Evolutionary conservation across 2,329 filamentous ascomycete species (phyloP), one percentile per base, ranked within the genome.

Genomic region (Cladosporium sp.): DNA sequence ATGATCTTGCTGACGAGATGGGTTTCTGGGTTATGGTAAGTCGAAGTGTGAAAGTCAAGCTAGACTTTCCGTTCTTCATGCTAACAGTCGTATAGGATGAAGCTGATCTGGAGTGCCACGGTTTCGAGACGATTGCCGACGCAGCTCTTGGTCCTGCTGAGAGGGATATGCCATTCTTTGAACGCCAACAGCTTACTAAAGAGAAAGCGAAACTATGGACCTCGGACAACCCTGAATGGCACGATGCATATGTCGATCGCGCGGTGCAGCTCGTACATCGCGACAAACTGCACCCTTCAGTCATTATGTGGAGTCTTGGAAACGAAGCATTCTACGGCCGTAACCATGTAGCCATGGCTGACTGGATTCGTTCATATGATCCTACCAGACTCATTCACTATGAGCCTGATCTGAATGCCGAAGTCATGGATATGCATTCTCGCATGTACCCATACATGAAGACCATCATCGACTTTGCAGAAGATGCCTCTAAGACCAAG

Each of bases 321-420:
- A 90, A 90, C 65, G 88, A 90, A 68, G 82, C 87, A 0, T 90
- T 88, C 67, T 89, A 88, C 65, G 88, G 88, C 0, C 74, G 76
- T 8, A 90, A 90, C 66, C 85, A 88, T 66, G 78, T 77, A 47
- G 83, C 82, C 36, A 90, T 90, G 88, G 85, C 86, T 64, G 74
- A 85, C 3, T 86, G 82, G 68, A 79, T 81, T 51, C 86, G 84
- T 61, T 60, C 73, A 1, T 74, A 78, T n/a, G 87, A 89, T 63
- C 76, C 81, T 0, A 80, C 78, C 0, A 76, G 87, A 5, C 78
- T 82, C 0, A 76, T 89, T 0, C 87, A 89, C 69, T 89, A 89
- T 66, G 87, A 89, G 68, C 84, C 83, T 1, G 86, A 89, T 58
- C 72, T 76, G 1, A 70, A 84, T 14, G 86, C 85, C 1, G 73